A percentile compares a stretch with the other conserved stretches of the same genome.
Conservation (phyloP, 2,329 filamentous ascomycete genomes). For the Aspergillus vadensis region DNA sequence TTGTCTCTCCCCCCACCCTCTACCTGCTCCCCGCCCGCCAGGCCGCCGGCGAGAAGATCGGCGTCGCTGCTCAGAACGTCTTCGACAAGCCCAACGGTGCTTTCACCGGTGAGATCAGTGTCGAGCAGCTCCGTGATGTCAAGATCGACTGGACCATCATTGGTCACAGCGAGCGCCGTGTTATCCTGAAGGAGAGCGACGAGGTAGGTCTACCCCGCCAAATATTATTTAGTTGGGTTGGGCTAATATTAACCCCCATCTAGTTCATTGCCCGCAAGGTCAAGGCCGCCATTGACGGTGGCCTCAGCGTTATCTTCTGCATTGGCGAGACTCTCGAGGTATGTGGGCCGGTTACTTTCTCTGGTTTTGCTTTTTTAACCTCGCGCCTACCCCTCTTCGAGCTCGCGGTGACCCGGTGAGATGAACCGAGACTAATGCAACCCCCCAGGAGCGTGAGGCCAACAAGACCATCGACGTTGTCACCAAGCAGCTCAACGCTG, state of each 20-base stretch:
- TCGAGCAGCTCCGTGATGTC: constrained; percentile 84
- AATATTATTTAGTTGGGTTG: not conserved
- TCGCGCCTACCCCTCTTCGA: constrained; percentile 11
- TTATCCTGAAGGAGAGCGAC: constrained; percentile 84
- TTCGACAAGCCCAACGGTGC: constrained; percentile 96
- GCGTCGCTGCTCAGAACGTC: constrained; percentile 94
- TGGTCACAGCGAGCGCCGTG: constrained; percentile 93
- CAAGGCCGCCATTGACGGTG: constrained; percentile 85
- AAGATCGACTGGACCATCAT: constrained; percentile 87
- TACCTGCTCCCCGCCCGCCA: constrained; percentile 88
- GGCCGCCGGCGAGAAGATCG: constrained; percentile 71
- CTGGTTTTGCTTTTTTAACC: constrained; percentile 8
- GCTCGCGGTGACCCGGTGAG: constrained; percentile 11
- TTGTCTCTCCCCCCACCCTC: constrained; percentile 85
- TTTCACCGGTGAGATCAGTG: constrained; percentile 95
- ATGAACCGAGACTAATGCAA: constrained; percentile 11
- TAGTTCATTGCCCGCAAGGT: constrained; percentile 86
- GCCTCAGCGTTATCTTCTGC: constrained; percentile 91
- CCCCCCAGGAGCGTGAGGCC: constrained; percentile 70
- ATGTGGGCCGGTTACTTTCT: constrained; percentile 13
- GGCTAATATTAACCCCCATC: constrained; percentile 5
- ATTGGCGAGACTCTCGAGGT: constrained; percentile 89
- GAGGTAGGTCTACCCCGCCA: constrained; percentile 43
- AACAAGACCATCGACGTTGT: constrained; percentile 74
- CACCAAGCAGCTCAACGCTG: constrained; percentile 80